Base-by-base conservation (phyloP, 345 rosid genomes). In the Corymbia maculata region DNA sequence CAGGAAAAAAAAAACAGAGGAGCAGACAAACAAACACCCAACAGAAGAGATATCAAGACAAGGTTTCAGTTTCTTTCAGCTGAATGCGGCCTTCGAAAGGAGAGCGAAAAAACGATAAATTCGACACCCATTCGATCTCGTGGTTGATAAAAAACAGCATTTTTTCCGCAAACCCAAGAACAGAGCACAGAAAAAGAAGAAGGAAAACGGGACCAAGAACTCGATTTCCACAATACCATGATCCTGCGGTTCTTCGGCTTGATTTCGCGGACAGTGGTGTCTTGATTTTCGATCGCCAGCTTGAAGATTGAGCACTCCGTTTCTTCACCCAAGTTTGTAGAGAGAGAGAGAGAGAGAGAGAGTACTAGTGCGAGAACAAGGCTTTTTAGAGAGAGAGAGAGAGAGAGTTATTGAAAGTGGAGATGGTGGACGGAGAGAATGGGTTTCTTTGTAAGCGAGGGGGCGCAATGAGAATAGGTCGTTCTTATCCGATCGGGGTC, bases 211-310 rank as follows among this genome's bases (percentile, higher is more conserved):
- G 52, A 57, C 52, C 52, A 9, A 55, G 45, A 16, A 85, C 11
- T 36, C 86, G 49, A 24, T 90, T 89, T 45, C 26, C 32, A 9
- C 22, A 22, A 21, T 90, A 97, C 98, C 98, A 96, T 97, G 91
- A 95, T 94, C 96, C 97, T 94, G 19, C 97, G 89, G 92, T 93
- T 97, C 92, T 93, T 93, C 79, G 98, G 97, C 90, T 93, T 95
- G 93, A 96, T 90, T 93, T 95, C 98, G 52, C 95, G 95, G 89
- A 92, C 95, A 44, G 97, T 86, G 88, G 95, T 90, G 85, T 96
- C 96, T 85, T 96, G 97, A 89, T 93, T 94, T 32, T 95, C 98
- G 90, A 97, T 97, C 89, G 98, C 97, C 99, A 97, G 96, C 93
- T 90, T 92, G 92, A 91, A 89, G 21, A 47, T n/a, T 86, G 90